Evolutionary conservation across 2,329 filamentous ascomycete species (phyloP).

Genomic region (Cytospora schulzeri): DNA sequence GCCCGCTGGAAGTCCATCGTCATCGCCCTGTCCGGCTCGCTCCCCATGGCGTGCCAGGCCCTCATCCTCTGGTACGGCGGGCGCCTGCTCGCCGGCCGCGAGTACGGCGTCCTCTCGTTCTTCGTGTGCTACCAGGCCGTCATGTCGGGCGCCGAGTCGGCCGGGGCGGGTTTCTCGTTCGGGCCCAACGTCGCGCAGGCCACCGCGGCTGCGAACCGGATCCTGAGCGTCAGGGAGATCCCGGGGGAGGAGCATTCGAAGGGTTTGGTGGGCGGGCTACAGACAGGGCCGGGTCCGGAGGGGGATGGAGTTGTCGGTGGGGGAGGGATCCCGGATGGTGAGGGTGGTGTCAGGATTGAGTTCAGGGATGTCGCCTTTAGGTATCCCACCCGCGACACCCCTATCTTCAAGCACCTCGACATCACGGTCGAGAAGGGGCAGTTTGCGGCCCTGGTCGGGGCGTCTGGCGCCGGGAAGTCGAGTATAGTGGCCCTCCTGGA

Average conservation of each 20-base stretch:
- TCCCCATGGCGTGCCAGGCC: slow-evolving; percentile 64
- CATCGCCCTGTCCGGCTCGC: slow-evolving; percentile 70
- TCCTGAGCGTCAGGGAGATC: slow-evolving; percentile 53
- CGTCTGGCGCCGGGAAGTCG: slow-evolving; percentile 72
- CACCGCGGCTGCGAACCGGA: slow-evolving; percentile 60
- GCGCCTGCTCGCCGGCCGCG: slow-evolving; percentile 53
- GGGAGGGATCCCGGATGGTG: slow-evolving; percentile 49
- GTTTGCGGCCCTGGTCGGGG: slow-evolving; percentile 70
- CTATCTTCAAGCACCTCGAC: slow-evolving; percentile 62
- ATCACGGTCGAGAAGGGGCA: slow-evolving; percentile 68
- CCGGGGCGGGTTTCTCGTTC: slow-evolving; percentile 68
- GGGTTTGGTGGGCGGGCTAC: not conserved
- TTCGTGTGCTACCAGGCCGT: slow-evolving; percentile 66
- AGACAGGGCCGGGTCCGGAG: not conserved
- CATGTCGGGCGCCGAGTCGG: slow-evolving; percentile 67
- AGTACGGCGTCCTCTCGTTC: slow-evolving; percentile 51
- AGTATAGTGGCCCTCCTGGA: slow-evolving; percentile 68
- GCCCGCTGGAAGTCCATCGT: slow-evolving; percentile 64
- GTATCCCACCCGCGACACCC: slow-evolving; percentile 59
- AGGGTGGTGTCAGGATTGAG: slow-evolving; percentile 58
- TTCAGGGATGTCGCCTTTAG: slow-evolving; percentile 59
- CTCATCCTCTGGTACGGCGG: slow-evolving; percentile 70
- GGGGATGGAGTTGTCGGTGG: too few species aligned
- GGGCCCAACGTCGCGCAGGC: slow-evolving; percentile 66
- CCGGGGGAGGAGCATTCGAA: slow-evolving; percentile 22